These are phyloP conservation scores for Wickerhamomyces sp. DNA, from an alignment of 1,139 yeast genomes.

Conservation along the genomic window DNA sequence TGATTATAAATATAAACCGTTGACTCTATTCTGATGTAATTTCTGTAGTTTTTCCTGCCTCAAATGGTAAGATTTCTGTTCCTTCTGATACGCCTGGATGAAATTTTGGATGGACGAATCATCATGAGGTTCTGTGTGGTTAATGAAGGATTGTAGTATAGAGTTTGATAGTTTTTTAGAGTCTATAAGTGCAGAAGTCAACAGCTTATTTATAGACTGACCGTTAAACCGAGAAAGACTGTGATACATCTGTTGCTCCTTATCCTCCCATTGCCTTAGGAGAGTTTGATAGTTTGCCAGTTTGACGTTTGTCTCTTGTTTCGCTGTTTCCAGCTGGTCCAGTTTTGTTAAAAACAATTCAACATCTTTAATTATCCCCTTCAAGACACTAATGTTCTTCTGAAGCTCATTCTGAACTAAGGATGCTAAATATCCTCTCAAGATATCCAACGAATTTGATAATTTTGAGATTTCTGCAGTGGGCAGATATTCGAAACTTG, in stretches of 20 bases:
- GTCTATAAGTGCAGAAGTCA: conserved; percentile 12
- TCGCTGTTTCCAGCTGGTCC: conserved; percentile 7
- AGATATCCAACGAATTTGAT: conserved; percentile 18
- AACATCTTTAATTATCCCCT: conserved; percentile 8
- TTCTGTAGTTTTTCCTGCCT: conserved; percentile 56
- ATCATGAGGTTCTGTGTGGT: conserved; percentile 15
- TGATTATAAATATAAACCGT: conserved; percentile 31
- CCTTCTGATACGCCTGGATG: conserved; percentile 39
- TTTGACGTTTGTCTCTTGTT: conserved; percentile 11
- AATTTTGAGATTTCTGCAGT: conserved; percentile 26
- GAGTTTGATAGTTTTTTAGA: conserved; percentile 16
- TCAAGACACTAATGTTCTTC: conserved; percentile 8
- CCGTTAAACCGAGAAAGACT: conserved; percentile 17
- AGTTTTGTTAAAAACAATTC: conserved; percentile 8
- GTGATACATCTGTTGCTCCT: conserved; percentile 24
- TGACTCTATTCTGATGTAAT: conserved; percentile 64
- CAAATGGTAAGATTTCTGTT: conserved; percentile 48
- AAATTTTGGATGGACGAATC: conserved; percentile 30
- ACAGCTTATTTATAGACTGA: conserved; percentile 12
- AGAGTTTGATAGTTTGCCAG: conserved; percentile 6
- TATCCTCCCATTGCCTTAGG: conserved; percentile 13
- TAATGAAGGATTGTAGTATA: conserved; percentile 16
- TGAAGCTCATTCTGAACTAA: conserved; percentile 14
- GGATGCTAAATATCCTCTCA: conserved; percentile 26
- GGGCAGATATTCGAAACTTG: conserved; percentile 24